Percentiles rank a stretch among this genome's conserved stretches.
Evolutionary conservation across 2,329 filamentous ascomycete genomes (phyloP).

Genomic region (Talaromyces sp.): DNA sequence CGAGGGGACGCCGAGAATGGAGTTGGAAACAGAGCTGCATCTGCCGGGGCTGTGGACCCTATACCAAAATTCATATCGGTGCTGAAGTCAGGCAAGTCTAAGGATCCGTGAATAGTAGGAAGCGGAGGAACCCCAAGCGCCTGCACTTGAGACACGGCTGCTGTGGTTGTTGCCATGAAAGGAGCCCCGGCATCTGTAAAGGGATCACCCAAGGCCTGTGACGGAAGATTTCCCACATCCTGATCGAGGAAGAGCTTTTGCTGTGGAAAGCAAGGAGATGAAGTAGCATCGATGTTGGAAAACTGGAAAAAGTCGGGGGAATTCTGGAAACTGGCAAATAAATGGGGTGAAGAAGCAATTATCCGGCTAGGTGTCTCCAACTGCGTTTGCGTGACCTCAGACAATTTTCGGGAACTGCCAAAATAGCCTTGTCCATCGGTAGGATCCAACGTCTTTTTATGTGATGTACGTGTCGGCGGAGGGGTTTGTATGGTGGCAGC

Average conservation of each 20-base stretch:
- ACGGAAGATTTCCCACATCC: slow-evolving; percentile 22
- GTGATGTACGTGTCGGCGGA: slow-evolving; percentile 55
- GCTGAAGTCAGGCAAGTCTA: slow-evolving; percentile 32
- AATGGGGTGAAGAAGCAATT: slow-evolving; percentile 41
- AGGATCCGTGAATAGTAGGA: slow-evolving; percentile 30
- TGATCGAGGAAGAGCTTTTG: slow-evolving; percentile 49
- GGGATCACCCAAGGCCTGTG: slow-evolving; percentile 19
- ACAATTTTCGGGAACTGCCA: slow-evolving; percentile 17
- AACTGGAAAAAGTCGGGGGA: slow-evolving; percentile 55
- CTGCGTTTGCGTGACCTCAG: slow-evolving; percentile 26
- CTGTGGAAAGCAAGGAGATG: slow-evolving; percentile 55
- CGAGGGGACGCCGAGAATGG: slow-evolving; percentile 45
- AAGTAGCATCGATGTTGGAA: slow-evolving; percentile 47
- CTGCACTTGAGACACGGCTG: slow-evolving; percentile 14
- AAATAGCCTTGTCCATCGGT: slow-evolving; percentile 15
- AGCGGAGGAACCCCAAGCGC: slow-evolving; percentile 31
- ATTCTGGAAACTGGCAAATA: slow-evolving; percentile 52
- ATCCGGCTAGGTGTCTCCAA: slow-evolving; percentile 44
- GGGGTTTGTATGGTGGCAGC: slow-evolving; percentile 56
- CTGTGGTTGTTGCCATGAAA: slow-evolving; percentile 21
- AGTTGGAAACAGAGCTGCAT: slow-evolving; percentile 37
- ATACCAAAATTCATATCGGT: slow-evolving; percentile 25
- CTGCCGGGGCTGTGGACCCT: slow-evolving; percentile 26
- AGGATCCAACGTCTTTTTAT: slow-evolving; percentile 40
- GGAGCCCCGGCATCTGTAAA: slow-evolving; percentile 14